Base-by-base conservation (phyloP, 768 basidiomycete genomes). In the Kwoniella shandongensis region DNA sequence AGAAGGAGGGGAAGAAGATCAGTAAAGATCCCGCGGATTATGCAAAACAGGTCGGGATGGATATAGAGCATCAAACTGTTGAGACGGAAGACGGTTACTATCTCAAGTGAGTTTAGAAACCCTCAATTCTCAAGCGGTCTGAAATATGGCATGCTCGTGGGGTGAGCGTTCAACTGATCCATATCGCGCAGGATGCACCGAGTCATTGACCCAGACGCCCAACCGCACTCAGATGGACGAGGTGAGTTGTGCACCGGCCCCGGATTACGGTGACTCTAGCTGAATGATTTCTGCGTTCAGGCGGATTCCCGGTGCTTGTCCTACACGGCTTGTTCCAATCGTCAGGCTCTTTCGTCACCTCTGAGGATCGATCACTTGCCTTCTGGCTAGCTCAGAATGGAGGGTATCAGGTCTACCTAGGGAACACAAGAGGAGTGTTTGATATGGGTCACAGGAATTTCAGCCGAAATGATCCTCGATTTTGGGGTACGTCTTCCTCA, bases 251-350 rank as follows among this genome's bases (percentile, higher is more conserved):
- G 12, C 2, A 17, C 13, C 17, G 22, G 2, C 26, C 13, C 26
- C 18, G 8, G 41, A 4, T 17, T 20, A n/a, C n/a, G n/a, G n/a
- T 38, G 11, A n/a, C 36, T 38, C 11, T 10, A 10, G 36, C n/a
- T 38, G 41, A 51, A 4, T 51, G 11, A 10, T 12, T 40, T 25
- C 20, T 20, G 4, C 39, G 2, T 29, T 38, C 40, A 70, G 78
- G 75, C 17, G 79, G 79, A 11, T 81, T 77, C 69, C 80, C 80
- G 0, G 77, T 81, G 18, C 66, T 81, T 18, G 76, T 81, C 53
- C 74, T 80, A 51, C 81, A 81, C 68, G 81, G 81, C 10, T 71
- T 82, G 3, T 82, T 82, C 67, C 81, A 82, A 69, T 78, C 76
- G 1, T 78, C 77, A 20, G 81, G 81, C 20, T 76, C 74, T 30